Evolutionary conservation across 2,329 filamentous ascomycete species (phyloP).

Genomic region (Anthostomella pinea): DNA sequence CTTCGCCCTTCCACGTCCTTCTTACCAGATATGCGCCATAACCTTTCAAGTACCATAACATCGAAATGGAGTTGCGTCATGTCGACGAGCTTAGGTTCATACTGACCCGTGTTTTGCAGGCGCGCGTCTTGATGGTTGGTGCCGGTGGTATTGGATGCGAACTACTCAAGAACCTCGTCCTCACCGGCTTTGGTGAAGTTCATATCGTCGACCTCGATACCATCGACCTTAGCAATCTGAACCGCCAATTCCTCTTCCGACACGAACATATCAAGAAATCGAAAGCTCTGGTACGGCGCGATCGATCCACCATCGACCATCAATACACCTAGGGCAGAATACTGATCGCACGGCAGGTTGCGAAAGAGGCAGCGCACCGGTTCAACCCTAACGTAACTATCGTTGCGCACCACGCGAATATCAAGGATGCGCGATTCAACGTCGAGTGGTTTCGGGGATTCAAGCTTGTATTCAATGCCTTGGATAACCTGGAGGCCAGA

Average conservation of each 20-base stretch:
- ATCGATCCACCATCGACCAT: slow-evolving; percentile 12
- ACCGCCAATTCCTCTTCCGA: slow-evolving; percentile 94
- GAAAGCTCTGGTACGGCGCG: slow-evolving; percentile 73
- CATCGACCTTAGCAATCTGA: slow-evolving; percentile 95
- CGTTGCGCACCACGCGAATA: slow-evolving; percentile 87
- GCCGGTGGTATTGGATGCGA: slow-evolving; percentile 98
- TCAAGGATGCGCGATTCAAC: slow-evolving; percentile 85
- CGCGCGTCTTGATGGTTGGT: slow-evolving; percentile 88
- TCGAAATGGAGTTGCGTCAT: slow-evolving; percentile 14
- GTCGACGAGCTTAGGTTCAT: slow-evolving; percentile 7
- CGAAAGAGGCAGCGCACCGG: slow-evolving; percentile 82
- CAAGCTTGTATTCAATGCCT: slow-evolving; percentile 87
- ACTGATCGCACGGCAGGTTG: slow-evolving; percentile 58
- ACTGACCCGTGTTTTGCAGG: slow-evolving; percentile 51
- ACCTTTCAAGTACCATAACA: neutral
- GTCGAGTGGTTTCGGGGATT: slow-evolving; percentile 86
- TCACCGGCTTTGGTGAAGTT: slow-evolving; percentile 87
- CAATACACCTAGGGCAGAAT: slow-evolving; percentile 6
- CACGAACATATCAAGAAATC: slow-evolving; percentile 97
- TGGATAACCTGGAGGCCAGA: slow-evolving; percentile 92
- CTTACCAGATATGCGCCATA: neutral
- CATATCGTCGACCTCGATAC: slow-evolving; percentile 97
- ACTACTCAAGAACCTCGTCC: slow-evolving; percentile 91
- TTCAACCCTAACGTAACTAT: slow-evolving; percentile 91
- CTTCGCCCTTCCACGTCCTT: slow-evolving; percentile 1